Evolutionary conservation across 768 basidiomycete genomes (phyloP).

Genomic region (Mycena belliarum): DNA sequence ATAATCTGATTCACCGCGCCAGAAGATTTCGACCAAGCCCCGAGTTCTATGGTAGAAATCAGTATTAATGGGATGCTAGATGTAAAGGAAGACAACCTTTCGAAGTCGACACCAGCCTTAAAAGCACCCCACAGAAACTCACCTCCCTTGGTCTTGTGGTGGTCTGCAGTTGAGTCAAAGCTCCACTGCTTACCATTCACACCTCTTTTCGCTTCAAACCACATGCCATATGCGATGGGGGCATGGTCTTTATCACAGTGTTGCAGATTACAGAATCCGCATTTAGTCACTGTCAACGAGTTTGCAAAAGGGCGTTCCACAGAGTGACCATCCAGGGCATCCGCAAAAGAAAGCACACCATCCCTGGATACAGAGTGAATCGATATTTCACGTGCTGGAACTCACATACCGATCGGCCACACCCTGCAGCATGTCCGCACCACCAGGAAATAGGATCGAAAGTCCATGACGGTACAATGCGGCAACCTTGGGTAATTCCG

Average conservation of each 20-base stretch:
- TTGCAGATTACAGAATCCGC: conserved; percentile 5
- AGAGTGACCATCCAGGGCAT: conserved; percentile 13
- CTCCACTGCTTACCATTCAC: not conserved
- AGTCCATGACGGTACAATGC: conserved; percentile 5
- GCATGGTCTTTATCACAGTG: conserved; percentile 1
- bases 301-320: not conserved
- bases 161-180: not conserved
- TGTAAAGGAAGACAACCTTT: not conserved
- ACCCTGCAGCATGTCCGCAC: not conserved
- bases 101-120: conserved; percentile 10
- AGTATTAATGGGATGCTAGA: not conserved
- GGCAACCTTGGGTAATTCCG: not conserved
- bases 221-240: conserved; percentile 1
- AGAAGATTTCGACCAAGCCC: conserved; percentile 16
- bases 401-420: conserved; percentile 2
- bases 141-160: conserved; percentile 1
- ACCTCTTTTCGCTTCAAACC: conserved; percentile 2
- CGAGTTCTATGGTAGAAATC: not conserved
- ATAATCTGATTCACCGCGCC: conserved; percentile 9
- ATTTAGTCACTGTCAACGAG: conserved; percentile 11
- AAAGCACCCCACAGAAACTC: conserved; percentile 13
- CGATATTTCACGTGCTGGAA: not conserved
- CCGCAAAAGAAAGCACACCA: conserved; percentile 5
- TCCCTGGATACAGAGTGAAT: not conserved
- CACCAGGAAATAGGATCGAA: too few relatives aligned